These are phyloP conservation scores for Syzygium aromaticum DNA, from an alignment of 345 rosid genomes.

Conservation along the genomic window DNA sequence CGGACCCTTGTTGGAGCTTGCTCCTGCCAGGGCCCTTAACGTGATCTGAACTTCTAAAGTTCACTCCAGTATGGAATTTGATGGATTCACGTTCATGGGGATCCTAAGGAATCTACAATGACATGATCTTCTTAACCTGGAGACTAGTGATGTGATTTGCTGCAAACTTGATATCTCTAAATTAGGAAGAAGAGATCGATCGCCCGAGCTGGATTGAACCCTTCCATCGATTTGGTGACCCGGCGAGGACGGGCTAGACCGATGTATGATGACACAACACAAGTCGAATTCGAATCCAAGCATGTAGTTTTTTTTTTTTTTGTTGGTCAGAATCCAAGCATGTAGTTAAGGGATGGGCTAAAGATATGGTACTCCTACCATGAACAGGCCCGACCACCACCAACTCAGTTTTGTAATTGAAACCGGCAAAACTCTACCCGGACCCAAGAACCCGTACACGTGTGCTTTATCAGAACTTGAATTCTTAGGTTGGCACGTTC, in stretches of 20 bases:
- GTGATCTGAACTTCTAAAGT: not conserved
- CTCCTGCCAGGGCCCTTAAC: not conserved
- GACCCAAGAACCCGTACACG: not conserved
- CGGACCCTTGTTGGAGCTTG: not conserved
- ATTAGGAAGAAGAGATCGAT: not conserved
- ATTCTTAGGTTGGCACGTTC: not conserved
- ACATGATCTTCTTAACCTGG: not conserved
- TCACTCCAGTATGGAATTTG: not conserved
- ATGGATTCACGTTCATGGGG: not conserved
- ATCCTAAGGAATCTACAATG: not conserved
- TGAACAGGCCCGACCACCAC: not conserved
- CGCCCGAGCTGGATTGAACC: not conserved
- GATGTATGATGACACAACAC: not conserved
- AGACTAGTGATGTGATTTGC: not conserved
- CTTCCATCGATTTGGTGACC: not conserved
- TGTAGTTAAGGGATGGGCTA: not conserved
- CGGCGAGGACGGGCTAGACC: not conserved
- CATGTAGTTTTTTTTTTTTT: too few species aligned
- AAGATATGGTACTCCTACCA: not conserved
- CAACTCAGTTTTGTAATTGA: not conserved
- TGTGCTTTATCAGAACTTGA: not conserved
- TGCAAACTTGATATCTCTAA: not conserved
- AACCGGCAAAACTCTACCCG: not conserved
- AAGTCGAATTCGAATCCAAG: not conserved
- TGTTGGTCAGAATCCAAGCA: not conserved